phyloP scores from a whole-genome alignment of 257 asterid genomes.

The Solanum virginianum region DNA sequence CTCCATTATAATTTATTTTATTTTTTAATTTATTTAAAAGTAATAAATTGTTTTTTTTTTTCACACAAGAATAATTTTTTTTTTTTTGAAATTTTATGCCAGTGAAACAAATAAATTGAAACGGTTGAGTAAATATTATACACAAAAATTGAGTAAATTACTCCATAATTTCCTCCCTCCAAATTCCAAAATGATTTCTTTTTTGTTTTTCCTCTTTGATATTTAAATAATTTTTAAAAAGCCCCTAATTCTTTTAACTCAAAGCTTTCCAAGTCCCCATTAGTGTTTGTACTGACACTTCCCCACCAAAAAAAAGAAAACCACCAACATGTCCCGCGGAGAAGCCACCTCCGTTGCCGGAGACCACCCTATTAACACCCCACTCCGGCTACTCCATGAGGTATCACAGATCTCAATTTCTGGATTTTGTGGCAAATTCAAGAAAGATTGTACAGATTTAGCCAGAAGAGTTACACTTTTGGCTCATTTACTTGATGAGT shows the following conservation, averaged over 20 bases:
- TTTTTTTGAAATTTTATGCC: too few species aligned
- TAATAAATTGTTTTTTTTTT: too few species aligned
- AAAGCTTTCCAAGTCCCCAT: neutral
- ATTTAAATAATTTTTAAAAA: neutral
- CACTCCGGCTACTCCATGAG: conserved; percentile 56
- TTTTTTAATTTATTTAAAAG: too few species aligned
- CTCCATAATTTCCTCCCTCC: neutral
- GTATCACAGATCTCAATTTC: conserved; percentile 44
- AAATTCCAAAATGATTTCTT: neutral
- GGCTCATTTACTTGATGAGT: conserved; percentile 75
- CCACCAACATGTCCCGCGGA: conserved; percentile 48
- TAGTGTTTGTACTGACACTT: conserved; percentile 8
- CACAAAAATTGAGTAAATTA: neutral
- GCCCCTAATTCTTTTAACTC: neutral
- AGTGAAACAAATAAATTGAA: too few species aligned
- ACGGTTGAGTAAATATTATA: neutral
- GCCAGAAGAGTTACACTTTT: conserved; percentile 65
- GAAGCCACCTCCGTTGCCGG: conserved; percentile 19
- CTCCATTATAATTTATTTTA: too few species aligned
- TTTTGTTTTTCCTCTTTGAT: neutral
- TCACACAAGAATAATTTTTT: too few species aligned
- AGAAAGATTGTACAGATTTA: conserved; percentile 79
- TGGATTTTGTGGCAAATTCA: conserved; percentile 67
- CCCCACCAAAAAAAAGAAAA: neutral
- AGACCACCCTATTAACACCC: conserved; percentile 4